Conservation (phyloP, 2,329 filamentous ascomycete species). For the Fusarium sp. region DNA sequence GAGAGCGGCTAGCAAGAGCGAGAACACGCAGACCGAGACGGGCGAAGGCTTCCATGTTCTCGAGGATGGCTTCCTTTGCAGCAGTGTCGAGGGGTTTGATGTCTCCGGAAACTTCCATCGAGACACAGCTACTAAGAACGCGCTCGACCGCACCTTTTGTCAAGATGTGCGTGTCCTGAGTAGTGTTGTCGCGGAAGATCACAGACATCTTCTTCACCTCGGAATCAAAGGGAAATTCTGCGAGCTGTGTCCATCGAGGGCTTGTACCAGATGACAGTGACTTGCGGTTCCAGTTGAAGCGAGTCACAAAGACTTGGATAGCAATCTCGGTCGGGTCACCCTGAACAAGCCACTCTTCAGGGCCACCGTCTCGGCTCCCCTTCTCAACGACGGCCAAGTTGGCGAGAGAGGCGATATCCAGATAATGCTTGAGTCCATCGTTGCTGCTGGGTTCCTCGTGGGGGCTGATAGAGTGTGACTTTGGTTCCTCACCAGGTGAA, state of each 20-base stretch:
- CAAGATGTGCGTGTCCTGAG: conserved; percentile 64
- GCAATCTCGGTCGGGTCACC: conserved; percentile 79
- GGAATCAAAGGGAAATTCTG: conserved; percentile 82
- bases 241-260: conserved; percentile 69
- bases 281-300: conserved; percentile 75
- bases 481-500: conserved; percentile 38
- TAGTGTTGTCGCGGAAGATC: conserved; percentile 67
- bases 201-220: conserved; percentile 84
- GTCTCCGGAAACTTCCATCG: conserved; percentile 59
- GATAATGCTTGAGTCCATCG: conserved; percentile 66
- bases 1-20: conserved; percentile 64
- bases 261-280: conserved; percentile 64
- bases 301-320: conserved; percentile 80
- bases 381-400: conserved; percentile 72
- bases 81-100: conserved; percentile 52
- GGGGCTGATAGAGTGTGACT: conserved; percentile 48
- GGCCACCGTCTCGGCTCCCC: conserved; percentile 59
- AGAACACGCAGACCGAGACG: conserved; percentile 76
- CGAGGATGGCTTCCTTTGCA: conserved; percentile 67
- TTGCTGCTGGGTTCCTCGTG: conserved; percentile 60
- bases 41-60: conserved; percentile 77
- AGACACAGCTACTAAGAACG: conserved; percentile 72
- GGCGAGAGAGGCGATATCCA: conserved; percentile 75
- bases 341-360: conserved; percentile 73
- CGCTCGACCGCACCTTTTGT: conserved; percentile 78